Percentiles rank a stretch among this genome's conserved stretches.
phyloP scores from a whole-genome alignment of 345 rosid genomes.

The Atalantia buxifolia region DNA sequence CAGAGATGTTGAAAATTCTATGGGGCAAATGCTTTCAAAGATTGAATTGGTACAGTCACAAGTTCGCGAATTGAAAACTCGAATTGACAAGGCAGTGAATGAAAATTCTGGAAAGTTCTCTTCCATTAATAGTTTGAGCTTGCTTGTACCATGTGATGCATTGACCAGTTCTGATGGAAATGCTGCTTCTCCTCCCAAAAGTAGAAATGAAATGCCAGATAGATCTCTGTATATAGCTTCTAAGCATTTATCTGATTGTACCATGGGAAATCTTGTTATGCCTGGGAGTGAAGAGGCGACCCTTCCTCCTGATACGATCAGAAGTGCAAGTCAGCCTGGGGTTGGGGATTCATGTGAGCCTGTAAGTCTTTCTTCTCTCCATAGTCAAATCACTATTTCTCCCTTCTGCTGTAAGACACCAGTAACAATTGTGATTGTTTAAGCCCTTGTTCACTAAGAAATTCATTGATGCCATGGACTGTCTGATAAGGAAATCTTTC shows the following conservation, averaged over 20 bases:
- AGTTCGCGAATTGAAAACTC: slow-evolving; percentile 44
- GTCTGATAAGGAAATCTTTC: neutral
- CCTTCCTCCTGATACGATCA: slow-evolving; percentile 34
- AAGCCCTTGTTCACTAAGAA: neutral
- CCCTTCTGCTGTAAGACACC: neutral
- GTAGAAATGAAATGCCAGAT: slow-evolving; percentile 31
- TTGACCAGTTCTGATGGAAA: slow-evolving; percentile 36
- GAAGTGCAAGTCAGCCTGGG: slow-evolving; percentile 22
- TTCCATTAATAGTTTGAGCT: slow-evolving; percentile 43
- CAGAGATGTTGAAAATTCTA: slow-evolving; percentile 36
- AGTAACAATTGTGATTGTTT: neutral
- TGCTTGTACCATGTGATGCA: slow-evolving; percentile 32
- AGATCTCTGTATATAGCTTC: slow-evolving; percentile 32
- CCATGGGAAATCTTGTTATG: slow-evolving; percentile 22
- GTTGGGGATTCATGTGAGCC: slow-evolving; percentile 28
- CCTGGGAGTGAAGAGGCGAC: slow-evolving; percentile 39
- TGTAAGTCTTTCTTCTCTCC: slow-evolving; percentile 35
- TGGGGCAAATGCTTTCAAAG: slow-evolving; percentile 59
- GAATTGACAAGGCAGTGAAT: slow-evolving; percentile 56
- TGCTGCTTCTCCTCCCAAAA: slow-evolving; percentile 30
- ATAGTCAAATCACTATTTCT: neutral
- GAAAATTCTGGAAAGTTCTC: slow-evolving; percentile 58
- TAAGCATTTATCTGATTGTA: slow-evolving; percentile 20
- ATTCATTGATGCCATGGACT: neutral
- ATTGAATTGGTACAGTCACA: slow-evolving; percentile 49